phyloP scores from a whole-genome alignment of 306 rosid genomes.

The Cucurbita argyrosperma region DNA sequence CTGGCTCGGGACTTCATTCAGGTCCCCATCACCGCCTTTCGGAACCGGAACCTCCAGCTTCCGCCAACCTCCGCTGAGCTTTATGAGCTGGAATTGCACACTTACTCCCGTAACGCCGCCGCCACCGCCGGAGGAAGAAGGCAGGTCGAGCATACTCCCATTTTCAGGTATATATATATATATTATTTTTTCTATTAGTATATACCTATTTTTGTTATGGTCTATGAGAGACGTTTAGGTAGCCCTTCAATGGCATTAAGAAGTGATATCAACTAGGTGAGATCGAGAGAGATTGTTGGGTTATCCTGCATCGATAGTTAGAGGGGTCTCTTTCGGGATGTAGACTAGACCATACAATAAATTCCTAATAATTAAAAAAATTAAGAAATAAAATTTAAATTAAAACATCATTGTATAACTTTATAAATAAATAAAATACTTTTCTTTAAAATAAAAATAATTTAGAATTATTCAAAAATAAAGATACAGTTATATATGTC shows the following conservation, averaged over 20 bases:
- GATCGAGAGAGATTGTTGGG: neutral
- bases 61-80: conserved; percentile 31
- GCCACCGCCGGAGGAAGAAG: conserved; percentile 3
- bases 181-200: too few species aligned
- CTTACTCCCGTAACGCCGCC: conserved; percentile 18
- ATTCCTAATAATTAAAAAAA: neutral
- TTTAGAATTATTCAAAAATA: too few species aligned
- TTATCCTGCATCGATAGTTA: neutral
- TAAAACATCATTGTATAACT: too few species aligned
- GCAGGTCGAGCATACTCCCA: conserved; percentile 37
- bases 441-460: too few species aligned
- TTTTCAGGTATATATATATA: conserved; percentile 30
- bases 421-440: too few species aligned
- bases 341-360: neutral
- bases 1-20: conserved; percentile 26
- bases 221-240: neutral
- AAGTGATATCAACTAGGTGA: too few species aligned
- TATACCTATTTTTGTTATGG: neutral
- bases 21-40: conserved; percentile 31
- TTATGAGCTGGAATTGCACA: conserved; percentile 35
- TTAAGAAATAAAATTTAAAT: neutral
- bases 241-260: too few species aligned
- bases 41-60: conserved; percentile 34
- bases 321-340: neutral
- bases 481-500: too few species aligned